Base-by-base conservation (phyloP, 23 red algal genomes). In the Agarophyton chilense region DNA sequence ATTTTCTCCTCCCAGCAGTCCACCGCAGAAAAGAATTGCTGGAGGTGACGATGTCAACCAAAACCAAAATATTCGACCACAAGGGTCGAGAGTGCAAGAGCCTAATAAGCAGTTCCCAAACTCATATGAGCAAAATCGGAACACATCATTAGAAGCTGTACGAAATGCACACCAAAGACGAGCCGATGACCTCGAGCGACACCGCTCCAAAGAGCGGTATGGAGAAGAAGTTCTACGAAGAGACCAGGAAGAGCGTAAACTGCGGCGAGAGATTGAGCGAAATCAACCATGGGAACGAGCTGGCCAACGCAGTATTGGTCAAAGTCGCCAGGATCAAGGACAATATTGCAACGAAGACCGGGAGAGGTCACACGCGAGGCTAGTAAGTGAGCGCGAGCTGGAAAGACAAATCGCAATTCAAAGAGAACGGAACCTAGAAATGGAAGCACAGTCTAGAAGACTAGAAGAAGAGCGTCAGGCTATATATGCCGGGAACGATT, bases 361-460 rank as follows among this genome's bases (percentile, higher is more conserved):
- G 47, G 40, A 74, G 47, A 65, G 31, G 29, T 65, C 43, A 14
- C 68, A 33, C n/a, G 41, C 10, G 22, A 22, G 68, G 41, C 68
- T 24, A 9, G 41, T 21, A 26, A 74, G 10, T 29, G 68, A 74
- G 24, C 68, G 38, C n/a, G 68, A 74, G 41, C 29, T 74, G 19
- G 40, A 74, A 29, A 47, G 68, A 29, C 68, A 74, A 29, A 74
- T 74, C 47, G 68, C 68, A 0, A 49, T 74, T 46, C 40, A 74
- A 47, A 74, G 40, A 29, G 68, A 74, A 47, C 6, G 68, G 41
- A 74, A 74, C 10, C 8, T 74, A 14, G 68, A 25, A 11, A 74
- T 74, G 68, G 68, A 74, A 18, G 68, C 68, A 9, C 40, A 74
- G 29, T 74, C 68, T 1, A 74, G 68, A 74, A 74, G 43, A 35